Conservation (phyloP, 176 grass and related monocot species). For the Ampelocalamus luodianensis region DNA sequence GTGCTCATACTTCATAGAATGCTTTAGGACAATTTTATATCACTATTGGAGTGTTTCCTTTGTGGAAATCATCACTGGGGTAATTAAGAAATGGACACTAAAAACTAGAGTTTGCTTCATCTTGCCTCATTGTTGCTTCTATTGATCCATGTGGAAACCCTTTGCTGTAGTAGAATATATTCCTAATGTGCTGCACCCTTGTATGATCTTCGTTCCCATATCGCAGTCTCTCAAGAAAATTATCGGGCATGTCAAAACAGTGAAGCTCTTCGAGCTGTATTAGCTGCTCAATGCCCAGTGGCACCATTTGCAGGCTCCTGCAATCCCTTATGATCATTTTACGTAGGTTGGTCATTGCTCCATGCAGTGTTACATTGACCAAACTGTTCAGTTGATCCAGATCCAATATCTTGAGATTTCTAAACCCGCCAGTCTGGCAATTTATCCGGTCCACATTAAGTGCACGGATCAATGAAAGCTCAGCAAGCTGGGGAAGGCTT, state of each 20-base stretch:
- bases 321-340: slow-evolving; percentile 24
- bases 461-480: slow-evolving; percentile 20
- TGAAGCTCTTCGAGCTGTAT: slow-evolving; percentile 9
- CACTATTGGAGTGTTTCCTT: neutral
- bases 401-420: neutral
- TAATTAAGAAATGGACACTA: neutral
- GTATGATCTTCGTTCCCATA: slow-evolving; percentile 5
- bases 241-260: slow-evolving; percentile 6
- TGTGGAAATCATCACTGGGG: neutral
- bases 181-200: slow-evolving; percentile 13
- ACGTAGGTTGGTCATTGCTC: neutral
- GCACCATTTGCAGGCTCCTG: slow-evolving; percentile 12
- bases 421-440: neutral
- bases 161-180: slow-evolving; percentile 14
- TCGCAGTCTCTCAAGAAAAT: slow-evolving; percentile 12
- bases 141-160: neutral
- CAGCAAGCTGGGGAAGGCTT: slow-evolving; percentile 18
- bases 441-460: slow-evolving; percentile 1
- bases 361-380: slow-evolving; percentile 6
- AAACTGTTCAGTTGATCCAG: neutral
- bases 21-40: slow-evolving; percentile 1
- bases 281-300: slow-evolving; percentile 12
- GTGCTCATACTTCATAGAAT: neutral
- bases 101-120: neutral
- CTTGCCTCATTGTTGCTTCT: neutral